Percentiles rank a stretch among this genome's conserved stretches.
phyloP scores from a whole-genome alignment of 1,284 basidiomycete species.

The Ceratobasidium sp. region DNA sequence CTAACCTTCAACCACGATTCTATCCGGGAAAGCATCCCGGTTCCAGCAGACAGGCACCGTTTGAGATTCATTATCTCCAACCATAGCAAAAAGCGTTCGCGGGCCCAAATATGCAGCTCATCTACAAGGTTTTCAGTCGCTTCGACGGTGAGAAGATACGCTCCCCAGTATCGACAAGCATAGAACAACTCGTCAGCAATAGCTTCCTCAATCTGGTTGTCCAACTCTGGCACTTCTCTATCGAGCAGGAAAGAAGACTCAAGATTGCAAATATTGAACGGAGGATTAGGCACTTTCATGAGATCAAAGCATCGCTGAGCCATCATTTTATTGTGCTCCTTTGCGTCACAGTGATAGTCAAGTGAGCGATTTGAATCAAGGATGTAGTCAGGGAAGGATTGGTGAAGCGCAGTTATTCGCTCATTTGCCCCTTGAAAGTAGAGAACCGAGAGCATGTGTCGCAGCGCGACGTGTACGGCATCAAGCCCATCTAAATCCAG shows the following conservation, averaged over 20 bases:
- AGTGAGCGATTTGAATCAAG: constrained; percentile 2
- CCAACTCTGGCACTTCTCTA: background rate
- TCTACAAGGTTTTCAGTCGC: background rate
- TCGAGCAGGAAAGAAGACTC: background rate
- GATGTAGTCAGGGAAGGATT: constrained; percentile 35
- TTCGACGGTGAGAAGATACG: background rate
- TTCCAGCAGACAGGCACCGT: background rate
- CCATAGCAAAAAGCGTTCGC: background rate
- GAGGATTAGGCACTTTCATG: background rate
- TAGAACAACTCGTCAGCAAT: background rate
- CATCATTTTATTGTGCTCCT: background rate
- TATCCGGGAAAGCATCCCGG: background rate
- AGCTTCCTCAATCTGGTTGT: background rate
- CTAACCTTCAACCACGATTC: background rate
- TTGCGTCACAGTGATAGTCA: background rate
- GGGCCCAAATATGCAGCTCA: background rate
- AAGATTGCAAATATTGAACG: constrained; percentile 23
- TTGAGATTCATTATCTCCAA: constrained; percentile 4
- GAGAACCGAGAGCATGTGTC: background rate
- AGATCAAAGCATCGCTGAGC: constrained; percentile 1
- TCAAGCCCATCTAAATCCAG: background rate
- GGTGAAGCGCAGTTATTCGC: constrained; percentile 5
- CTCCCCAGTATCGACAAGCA: constrained; percentile 24
- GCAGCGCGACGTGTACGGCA: background rate
- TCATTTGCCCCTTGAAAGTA: constrained; percentile 15